Evolutionary conservation across 139 green algal genomes (phyloP).

Genomic region (Picochlorum costavermella): DNA sequence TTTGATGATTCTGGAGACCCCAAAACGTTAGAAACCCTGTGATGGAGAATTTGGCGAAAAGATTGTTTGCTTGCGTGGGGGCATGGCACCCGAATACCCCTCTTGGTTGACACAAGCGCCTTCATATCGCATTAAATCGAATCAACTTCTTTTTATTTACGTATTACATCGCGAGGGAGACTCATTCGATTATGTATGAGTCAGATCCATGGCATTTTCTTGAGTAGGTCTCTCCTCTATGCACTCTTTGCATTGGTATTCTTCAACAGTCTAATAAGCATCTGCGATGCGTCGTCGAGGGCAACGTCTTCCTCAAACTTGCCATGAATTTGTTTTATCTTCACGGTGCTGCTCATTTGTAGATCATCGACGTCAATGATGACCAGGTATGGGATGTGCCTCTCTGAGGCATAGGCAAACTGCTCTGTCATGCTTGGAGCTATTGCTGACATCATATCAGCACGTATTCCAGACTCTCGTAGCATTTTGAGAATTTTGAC

Average conservation of each 20-base stretch:
- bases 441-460: constrained; percentile 50
- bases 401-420: constrained; percentile 63
- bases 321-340: constrained; percentile 46
- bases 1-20: neutral
- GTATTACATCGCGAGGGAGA: too few species aligned
- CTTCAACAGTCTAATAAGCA: constrained; percentile 20
- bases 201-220: too few species aligned
- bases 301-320: constrained; percentile 42
- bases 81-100: too few species aligned
- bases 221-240: too few species aligned
- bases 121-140: too few species aligned
- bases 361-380: constrained; percentile 41
- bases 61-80: too few species aligned
- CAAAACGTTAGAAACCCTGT: neutral
- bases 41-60: too few species aligned
- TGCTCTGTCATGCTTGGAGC: constrained; percentile 60
- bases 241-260: neutral
- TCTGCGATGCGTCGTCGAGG: constrained; percentile 26
- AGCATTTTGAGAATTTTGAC: constrained; percentile 52
- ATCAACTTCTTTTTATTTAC: too few species aligned
- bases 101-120: too few species aligned
- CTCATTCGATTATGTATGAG: too few species aligned
- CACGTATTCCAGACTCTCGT: constrained; percentile 56
- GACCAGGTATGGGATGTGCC: constrained; percentile 63
- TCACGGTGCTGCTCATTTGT: constrained; percentile 28